phyloP scores from a whole-genome alignment of 345 rosid genomes.

The Melaleuca quinquenervia region DNA sequence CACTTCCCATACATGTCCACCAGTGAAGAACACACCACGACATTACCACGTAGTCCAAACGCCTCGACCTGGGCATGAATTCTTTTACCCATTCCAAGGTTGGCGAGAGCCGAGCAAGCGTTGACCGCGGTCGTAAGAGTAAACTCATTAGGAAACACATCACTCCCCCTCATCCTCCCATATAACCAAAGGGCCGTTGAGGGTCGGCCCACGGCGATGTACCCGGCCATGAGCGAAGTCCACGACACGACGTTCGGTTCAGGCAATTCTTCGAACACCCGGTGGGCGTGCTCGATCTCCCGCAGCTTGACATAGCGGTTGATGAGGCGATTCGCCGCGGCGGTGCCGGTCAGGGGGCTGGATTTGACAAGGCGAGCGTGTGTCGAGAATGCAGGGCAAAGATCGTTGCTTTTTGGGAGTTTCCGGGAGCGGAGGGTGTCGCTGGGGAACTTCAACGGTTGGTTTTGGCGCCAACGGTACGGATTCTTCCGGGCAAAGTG shows the following conservation, averaged over 20 bases:
- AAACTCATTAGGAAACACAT: constrained; percentile 48
- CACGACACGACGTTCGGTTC: constrained; percentile 70
- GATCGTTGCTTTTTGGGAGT: constrained; percentile 20
- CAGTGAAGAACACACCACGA: constrained; percentile 65
- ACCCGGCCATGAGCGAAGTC: constrained; percentile 59
- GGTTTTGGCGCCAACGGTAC: constrained; percentile 19
- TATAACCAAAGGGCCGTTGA: constrained; percentile 26
- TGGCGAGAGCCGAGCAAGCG: constrained; percentile 47
- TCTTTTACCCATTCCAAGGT: constrained; percentile 31
- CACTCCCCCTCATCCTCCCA: constrained; percentile 16
- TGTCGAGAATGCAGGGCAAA: constrained; percentile 8
- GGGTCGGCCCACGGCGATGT: constrained; percentile 20
- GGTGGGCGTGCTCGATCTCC: constrained; percentile 17
- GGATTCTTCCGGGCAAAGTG: not conserved
- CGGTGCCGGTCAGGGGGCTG: constrained; percentile 22
- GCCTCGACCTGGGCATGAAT: constrained; percentile 48
- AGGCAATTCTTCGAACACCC: constrained; percentile 58
- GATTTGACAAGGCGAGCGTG: constrained; percentile 28
- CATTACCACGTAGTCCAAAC: constrained; percentile 29
- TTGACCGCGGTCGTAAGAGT: constrained; percentile 47
- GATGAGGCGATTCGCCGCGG: constrained; percentile 37
- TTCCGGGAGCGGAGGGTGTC: constrained; percentile 10
- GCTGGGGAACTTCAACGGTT: constrained; percentile 4
- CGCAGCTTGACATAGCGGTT: constrained; percentile 23
- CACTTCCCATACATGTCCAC: constrained; percentile 91